Evolutionary conservation across 2,329 filamentous ascomycete genomes (phyloP), one percentile per base, ranked within the genome.

Genomic region (Chaetomium sp.): DNA sequence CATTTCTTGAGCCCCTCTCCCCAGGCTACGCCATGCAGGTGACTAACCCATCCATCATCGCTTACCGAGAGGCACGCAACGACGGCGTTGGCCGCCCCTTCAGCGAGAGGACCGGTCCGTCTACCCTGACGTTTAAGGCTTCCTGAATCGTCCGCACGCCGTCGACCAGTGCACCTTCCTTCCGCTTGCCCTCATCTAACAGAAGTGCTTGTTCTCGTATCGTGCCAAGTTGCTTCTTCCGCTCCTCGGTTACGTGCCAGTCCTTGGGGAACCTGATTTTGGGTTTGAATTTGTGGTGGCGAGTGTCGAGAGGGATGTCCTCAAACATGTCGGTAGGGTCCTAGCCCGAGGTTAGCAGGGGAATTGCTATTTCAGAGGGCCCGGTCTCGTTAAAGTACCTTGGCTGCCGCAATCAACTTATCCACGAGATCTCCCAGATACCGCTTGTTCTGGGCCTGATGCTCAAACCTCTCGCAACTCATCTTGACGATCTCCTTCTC

Each of bases 371-470:
- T 27, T 19, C n/a, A 43, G 40, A 10, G 14, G 27, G 6, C 6
- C 36, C 36, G 8, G n/a, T 48, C 5, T 37, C 32, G 14, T 38
- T 36, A 5, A 1, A 56, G 19, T 71, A 81, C 81, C 75, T 85
- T 88, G 56, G 91, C 90, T 68, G 89, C 85, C 6, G 75, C 76
- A 57, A 99, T 74, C 62, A 99, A 74, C 49, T 78, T 81, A 60
- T 86, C 78, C 49, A 97, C 81, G 49, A 90, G 72, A 65, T 95
- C 89, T 52, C 84, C 87, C 27, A 99, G 79, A 70, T 94, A 94
- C n/a, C 89, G 85, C 79, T 97, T 99, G 77, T 99, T 99, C 76
- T 97, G 91, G 14, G 91, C 89, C 68, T 90, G 87, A 54, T 91
- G 88, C 68, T 89, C 84, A 70, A 88, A 95, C 68, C 86, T 85